Evolutionary conservation across 768 basidiomycete genomes (phyloP).

Genomic region (Suillus americanus): DNA sequence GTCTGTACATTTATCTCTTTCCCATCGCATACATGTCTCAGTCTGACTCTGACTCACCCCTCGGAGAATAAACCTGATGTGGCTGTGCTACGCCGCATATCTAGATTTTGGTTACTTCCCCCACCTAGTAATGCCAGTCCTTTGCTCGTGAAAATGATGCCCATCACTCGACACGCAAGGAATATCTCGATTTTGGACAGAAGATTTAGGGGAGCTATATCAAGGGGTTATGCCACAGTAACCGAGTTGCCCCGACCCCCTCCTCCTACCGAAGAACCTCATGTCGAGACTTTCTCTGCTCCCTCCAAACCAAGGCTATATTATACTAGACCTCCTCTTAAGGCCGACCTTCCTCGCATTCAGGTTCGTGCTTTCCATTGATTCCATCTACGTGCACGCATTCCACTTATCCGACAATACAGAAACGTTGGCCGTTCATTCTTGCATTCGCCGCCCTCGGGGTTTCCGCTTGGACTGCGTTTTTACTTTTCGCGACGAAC

Average conservation of each 20-base stretch:
- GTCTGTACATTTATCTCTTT: background rate
- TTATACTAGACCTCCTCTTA: constrained; percentile 40
- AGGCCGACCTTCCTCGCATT: constrained; percentile 42
- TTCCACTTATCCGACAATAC: background rate
- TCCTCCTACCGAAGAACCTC: constrained; percentile 29
- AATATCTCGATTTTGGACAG: background rate
- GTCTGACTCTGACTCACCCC: background rate
- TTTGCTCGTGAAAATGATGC: background rate
- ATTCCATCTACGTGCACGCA: background rate
- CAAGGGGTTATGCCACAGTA: constrained; percentile 18
- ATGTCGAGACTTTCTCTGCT: constrained; percentile 40
- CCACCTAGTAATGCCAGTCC: background rate
- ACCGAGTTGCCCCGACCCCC: constrained; percentile 23
- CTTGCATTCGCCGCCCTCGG: constrained; percentile 52
- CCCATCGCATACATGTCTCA: background rate
- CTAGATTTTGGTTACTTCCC: background rate
- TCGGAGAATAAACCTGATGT: background rate
- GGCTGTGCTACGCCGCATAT: background rate
- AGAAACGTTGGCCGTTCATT: constrained; percentile 57
- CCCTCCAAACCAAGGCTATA: constrained; percentile 46
- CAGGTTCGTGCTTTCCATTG: constrained; percentile 26
- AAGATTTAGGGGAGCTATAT: constrained; percentile 2
- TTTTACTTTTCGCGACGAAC: constrained; percentile 70
- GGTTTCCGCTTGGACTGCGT: constrained; percentile 62
- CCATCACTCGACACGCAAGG: background rate